Base-by-base conservation (phyloP, 805 yeast genomes). In the Starmerella roubikii region DNA sequence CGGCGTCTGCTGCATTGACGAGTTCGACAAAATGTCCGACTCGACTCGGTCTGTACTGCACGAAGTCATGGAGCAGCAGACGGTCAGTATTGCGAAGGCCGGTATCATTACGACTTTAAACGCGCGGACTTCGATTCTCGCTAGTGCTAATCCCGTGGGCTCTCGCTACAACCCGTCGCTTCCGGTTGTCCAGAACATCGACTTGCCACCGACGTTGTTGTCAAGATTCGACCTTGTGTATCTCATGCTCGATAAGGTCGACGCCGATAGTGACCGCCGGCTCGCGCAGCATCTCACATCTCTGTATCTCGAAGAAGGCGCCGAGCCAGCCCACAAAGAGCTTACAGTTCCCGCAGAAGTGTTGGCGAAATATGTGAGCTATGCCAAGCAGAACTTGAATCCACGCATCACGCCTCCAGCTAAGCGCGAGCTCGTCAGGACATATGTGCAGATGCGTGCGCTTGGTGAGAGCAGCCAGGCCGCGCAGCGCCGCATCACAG, bases 41-140 rank as follows among this genome's bases (percentile, higher is more conserved):
- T 64, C 93, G 2, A 88, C 97, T 0, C 68, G 97, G 54, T 84
- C 95, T 8, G 97, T 91, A 10, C 65, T 91, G 38, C 98, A 91
- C 58, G 98, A 91, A 67, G 98, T 91, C 10, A 91, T 91, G 98
- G 98, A 91, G 64, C 98, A 91, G 58, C 98, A 91, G 60, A 91
- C 98, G 1, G 91, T 91, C 32, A 85, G 96, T 9, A 84, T 91
- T 54, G 98, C 98, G 24, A 91, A 91, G 55, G 98, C 98, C 1
- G 98, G 98, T 44, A 91, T 91, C 54, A 91, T 91, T 53, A 91
- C 98, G 5, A 91, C 97, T 0, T 66, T 91, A 45, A 91, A 91
- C 58, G 98, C 98, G 1, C 72, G 98, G 61, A 88, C 96, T 0
- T 88, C 97, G 1, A 79, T 91, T 47, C 65, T 91, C 41, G 98